Conservation (phyloP, 352 stramenopile genomes). For the Elongisporangium prolatum region DNA sequence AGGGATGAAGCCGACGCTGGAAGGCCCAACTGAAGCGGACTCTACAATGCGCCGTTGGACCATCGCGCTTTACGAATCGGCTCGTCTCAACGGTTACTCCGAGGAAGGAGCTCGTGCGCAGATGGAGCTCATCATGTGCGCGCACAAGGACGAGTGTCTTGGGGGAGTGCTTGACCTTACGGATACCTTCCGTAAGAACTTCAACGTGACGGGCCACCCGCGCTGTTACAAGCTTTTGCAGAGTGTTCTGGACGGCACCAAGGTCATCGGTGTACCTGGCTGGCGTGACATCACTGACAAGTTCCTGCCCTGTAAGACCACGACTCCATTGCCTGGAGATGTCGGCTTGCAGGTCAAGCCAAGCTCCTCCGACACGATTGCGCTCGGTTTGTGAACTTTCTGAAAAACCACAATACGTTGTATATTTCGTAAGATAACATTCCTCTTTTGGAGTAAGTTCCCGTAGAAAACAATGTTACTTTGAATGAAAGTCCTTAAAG, state of each 20-base stretch:
- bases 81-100: conserved; percentile 37
- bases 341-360: not conserved
- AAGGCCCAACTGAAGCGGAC: conserved; percentile 17
- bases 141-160: conserved; percentile 47
- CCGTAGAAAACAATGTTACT: too few relatives aligned
- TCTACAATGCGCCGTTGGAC: conserved; percentile 33
- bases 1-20: conserved; percentile 10
- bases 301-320: conserved; percentile 24
- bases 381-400: too few relatives aligned
- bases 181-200: conserved; percentile 36
- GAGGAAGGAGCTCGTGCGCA: conserved; percentile 29
- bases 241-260: conserved; percentile 21
- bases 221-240: conserved; percentile 41
- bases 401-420: too few relatives aligned
- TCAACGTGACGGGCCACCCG: conserved; percentile 35
- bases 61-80: conserved; percentile 42
- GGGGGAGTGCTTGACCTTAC: conserved; percentile 36
- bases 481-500: too few relatives aligned
- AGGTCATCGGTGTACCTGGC: conserved; percentile 40
- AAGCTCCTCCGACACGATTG: too few relatives aligned
- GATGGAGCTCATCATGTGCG: conserved; percentile 50
- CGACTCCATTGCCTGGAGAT: not conserved
- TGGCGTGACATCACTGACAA: conserved; percentile 33
- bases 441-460: too few relatives aligned
- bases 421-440: too few relatives aligned